Percentiles rank a stretch among this genome's conserved stretches.
These are phyloP conservation scores for Lactarius deliciosus DNA, from an alignment of 768 basidiomycete species.

Conservation along the genomic window DNA sequence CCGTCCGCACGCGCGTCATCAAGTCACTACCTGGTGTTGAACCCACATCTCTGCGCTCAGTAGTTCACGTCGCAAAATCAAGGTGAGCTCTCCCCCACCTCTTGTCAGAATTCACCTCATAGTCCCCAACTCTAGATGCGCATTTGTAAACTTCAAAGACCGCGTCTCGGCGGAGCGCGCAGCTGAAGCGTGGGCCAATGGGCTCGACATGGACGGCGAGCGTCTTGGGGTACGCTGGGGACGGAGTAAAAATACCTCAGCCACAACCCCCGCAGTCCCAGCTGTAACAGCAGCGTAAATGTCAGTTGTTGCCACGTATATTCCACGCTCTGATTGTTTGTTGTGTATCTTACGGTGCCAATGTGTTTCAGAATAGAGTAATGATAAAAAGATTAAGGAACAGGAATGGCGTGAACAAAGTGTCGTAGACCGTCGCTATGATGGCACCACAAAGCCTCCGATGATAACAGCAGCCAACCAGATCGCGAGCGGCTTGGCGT, in stretches of 20 bases:
- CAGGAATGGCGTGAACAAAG: slow-evolving; percentile 1
- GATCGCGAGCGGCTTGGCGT: slow-evolving; percentile 36
- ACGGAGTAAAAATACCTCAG: slow-evolving; percentile 49
- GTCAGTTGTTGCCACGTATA: not conserved
- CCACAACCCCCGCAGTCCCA: not conserved
- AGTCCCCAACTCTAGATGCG: slow-evolving; percentile 55
- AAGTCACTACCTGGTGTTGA: slow-evolving; percentile 63
- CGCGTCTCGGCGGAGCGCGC: slow-evolving; percentile 82
- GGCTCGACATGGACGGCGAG: slow-evolving; percentile 82
- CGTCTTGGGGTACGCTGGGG: slow-evolving; percentile 85
- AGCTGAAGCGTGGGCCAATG: slow-evolving; percentile 87
- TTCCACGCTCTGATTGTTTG: slow-evolving; percentile 9
- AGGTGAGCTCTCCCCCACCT: slow-evolving; percentile 42
- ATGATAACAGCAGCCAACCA: slow-evolving; percentile 43
- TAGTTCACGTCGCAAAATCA: slow-evolving; percentile 84
- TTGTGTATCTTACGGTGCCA: slow-evolving; percentile 15
- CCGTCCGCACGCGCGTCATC: slow-evolving; percentile 69
- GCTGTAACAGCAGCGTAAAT: slow-evolving; percentile 1
- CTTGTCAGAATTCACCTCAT: no score
- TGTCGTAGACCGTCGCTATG: slow-evolving; percentile 2
- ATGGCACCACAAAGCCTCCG: slow-evolving; percentile 32
- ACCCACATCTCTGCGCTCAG: slow-evolving; percentile 69
- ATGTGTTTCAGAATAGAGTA: slow-evolving; percentile 13
- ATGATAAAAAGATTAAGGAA: slow-evolving; percentile 6
- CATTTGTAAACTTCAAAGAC: slow-evolving; percentile 92